Evolutionary conservation across 768 basidiomycete genomes (phyloP), one percentile per base, ranked within the genome.

Genomic region (Dioszegia aurantiaca): DNA sequence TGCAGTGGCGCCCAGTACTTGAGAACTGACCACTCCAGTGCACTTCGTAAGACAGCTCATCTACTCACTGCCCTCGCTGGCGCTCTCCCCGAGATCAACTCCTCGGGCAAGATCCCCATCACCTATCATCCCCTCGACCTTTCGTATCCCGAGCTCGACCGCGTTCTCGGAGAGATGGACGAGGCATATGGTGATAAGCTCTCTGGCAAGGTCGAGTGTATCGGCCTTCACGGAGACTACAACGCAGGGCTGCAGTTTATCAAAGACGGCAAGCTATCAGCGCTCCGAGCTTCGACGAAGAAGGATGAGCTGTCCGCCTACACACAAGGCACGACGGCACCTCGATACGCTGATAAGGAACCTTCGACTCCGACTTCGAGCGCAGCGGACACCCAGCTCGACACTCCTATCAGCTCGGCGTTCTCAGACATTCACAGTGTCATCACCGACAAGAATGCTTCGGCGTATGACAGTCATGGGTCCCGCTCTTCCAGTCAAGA

Each of bases 51-150:
- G 80, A 93, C 92, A 0, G 89, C 89, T 6, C 85, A 87, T 69
- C 81, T 99, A 48, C 81, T 95, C 23, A 80, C 79, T 21, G 87
- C 87, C 1, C 79, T 93, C 17, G 83, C 90, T 52, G 73, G 70
- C 37, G 58, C 62, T 44, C 65, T 70, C 27, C 73, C 64, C 10
- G 47, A 62, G 12, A 23, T 54, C 21, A 55, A 55, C 16, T 81
- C 85, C 6, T 70, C 80, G 19, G 36, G 40, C 11, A 55, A 73
- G 0, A 77, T 84, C 2, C 83, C 86, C 1, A 84, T 87, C 68
- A 87, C 84, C 1, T 93, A 92, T 74, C 90, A 88, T 79, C 91
- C 94, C 19, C 87, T 99, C 52, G 95, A 98, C 72, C 84, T 98
- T 28, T 91, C 95, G 74, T 82, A 86, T 64, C 84, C 82, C 46